Percentiles rank a stretch among this genome's conserved stretches.
Conservation (phyloP, 2,329 filamentous ascomycete genomes). For the Juglanconis juglandina region DNA sequence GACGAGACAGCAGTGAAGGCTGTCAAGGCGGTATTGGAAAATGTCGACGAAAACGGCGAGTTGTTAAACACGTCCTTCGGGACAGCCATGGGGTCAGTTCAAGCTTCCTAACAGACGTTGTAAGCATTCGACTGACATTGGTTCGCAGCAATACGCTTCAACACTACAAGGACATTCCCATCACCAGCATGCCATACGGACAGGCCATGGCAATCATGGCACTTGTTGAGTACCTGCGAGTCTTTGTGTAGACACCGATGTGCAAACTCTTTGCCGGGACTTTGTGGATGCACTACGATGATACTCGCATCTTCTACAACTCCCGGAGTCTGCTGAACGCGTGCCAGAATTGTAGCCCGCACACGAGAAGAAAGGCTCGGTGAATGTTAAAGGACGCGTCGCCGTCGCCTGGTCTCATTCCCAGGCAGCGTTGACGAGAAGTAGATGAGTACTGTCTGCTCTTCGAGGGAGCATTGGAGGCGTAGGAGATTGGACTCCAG, state of each 20-base stretch:
- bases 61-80: constrained; percentile 73
- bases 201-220: constrained; percentile 85
- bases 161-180: constrained; percentile 72
- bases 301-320: too few relatives aligned
- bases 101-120: not conserved
- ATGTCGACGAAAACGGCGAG: constrained; percentile 66
- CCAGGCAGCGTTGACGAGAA: too few relatives aligned
- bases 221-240: constrained; percentile 67
- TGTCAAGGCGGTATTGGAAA: constrained; percentile 62
- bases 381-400: too few relatives aligned
- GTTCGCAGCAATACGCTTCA: constrained; percentile 51
- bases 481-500: too few relatives aligned
- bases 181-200: constrained; percentile 80
- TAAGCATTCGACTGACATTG: not conserved
- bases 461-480: too few relatives aligned
- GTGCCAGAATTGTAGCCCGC: too few relatives aligned
- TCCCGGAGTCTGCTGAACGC: too few relatives aligned
- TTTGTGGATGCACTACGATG: too few relatives aligned
- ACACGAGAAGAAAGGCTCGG: too few relatives aligned
- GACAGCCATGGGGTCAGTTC: constrained; percentile 63
- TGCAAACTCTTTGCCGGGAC: too few relatives aligned
- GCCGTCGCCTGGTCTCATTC: too few relatives aligned
- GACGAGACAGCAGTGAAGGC: constrained; percentile 61
- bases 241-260: constrained; percentile 37
- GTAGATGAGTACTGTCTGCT: too few relatives aligned